Evolutionary conservation across 2,329 filamentous ascomycete species (phyloP), one percentile per base, ranked within the genome.

Genomic region (Cercospora sojina): DNA sequence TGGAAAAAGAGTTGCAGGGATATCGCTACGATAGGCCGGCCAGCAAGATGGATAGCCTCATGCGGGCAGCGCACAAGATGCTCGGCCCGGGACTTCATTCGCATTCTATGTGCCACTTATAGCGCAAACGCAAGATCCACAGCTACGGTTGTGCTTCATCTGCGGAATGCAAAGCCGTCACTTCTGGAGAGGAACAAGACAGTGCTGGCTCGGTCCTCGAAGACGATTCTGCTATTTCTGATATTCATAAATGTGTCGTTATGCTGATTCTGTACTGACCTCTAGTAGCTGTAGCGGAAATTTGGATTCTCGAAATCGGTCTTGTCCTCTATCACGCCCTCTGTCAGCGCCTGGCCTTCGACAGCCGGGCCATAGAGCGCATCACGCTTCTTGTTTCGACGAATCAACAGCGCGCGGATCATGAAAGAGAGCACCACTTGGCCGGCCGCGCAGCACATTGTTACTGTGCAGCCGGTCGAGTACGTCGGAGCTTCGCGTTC

Each of bases 401-500:
- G 70, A 6, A 77, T 72, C 59, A 83, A 67, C 43, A 81, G 67
- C 23, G 77, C 65, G 25, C 80, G 71, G 69, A 82, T 56, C 16
- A 59, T 61, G 53, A 79, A 58, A n/a, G 78, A 77, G 16, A 81
- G 68, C 16, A 74, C 73, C n/a, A 83, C 73, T 67, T 83, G 81
- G 8, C 75, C 76, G 18, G 77, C 79, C 6, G 81, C 76, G 69
- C 83, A 85, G 20, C 79, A 80, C 3, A 87, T 72, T 16, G 83
- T 82, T 7, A 85, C 75, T 64, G 82, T 85, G 60, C 82, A 85
- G 0, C 85, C 85, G 0, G 84, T 86, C 31, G 77, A 75, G 31
- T 87, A 87, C 0, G 79, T 71, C 0, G 83, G 83, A 0, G 82
- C 77, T 68, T 85, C 83, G 0, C 71, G 60, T 0, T 76, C 77